Conservation (phyloP, 345 rosid genomes). For the Arabidopsis arenosa region DNA sequence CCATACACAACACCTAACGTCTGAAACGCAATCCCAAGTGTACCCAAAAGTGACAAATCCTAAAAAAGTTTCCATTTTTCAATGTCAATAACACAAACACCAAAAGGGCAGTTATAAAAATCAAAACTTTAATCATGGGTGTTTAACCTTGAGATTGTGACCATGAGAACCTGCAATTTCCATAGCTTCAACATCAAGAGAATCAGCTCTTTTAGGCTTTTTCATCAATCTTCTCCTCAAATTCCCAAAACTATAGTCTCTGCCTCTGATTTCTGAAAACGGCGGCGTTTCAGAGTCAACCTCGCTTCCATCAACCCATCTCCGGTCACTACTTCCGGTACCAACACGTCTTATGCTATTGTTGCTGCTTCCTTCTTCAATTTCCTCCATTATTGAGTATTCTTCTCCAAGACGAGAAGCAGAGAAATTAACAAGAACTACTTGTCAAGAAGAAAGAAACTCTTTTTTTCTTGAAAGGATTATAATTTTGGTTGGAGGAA, state of each 20-base stretch:
- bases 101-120: not conserved
- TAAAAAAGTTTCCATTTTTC: slow-evolving; percentile 36
- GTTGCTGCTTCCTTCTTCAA: slow-evolving; percentile 69
- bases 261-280: slow-evolving; percentile 51
- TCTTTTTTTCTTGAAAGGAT: not conserved
- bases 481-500: slow-evolving; percentile 32
- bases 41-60: slow-evolving; percentile 71
- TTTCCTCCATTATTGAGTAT: slow-evolving; percentile 55
- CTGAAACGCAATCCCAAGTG: slow-evolving; percentile 88
- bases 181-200: slow-evolving; percentile 98
- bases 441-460: not conserved
- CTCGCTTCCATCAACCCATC: slow-evolving; percentile 96
- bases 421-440: not conserved
- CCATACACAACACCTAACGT: slow-evolving; percentile 98
- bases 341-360: slow-evolving; percentile 50
- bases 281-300: slow-evolving; percentile 71
- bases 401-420: not conserved
- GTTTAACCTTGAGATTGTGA: slow-evolving; percentile 61
- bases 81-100: slow-evolving; percentile 20
- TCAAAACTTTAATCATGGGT: slow-evolving; percentile 27
- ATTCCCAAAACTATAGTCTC: slow-evolving; percentile 55
- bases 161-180: slow-evolving; percentile 71
- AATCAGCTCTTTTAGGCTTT: slow-evolving; percentile 75
- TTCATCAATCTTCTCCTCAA: slow-evolving; percentile 78
- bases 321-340: slow-evolving; percentile 63